Evolutionary conservation across 495 filamentous ascomycete species (phyloP).

Genomic region (Parathielavia hyrcaniae): DNA sequence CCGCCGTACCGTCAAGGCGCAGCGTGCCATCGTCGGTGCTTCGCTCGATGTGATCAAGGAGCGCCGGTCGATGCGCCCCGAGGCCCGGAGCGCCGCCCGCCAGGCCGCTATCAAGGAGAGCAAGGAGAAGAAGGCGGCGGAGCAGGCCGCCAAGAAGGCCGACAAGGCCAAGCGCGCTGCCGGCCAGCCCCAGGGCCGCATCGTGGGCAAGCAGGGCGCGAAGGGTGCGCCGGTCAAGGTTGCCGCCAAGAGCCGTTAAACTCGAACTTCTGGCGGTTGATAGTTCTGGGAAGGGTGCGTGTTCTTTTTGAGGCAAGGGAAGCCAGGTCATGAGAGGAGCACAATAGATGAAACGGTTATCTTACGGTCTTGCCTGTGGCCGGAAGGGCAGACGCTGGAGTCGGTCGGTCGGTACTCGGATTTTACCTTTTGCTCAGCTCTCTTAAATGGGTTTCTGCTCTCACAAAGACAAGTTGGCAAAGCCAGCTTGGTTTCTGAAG

Average conservation of each 20-base stretch:
- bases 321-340: slow-evolving; percentile 20
- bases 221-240: slow-evolving; percentile 87
- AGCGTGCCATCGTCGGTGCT: slow-evolving; percentile 98
- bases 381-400: slow-evolving; percentile 30
- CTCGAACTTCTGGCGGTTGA: slow-evolving; percentile 15
- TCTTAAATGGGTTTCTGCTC: slow-evolving; percentile 27
- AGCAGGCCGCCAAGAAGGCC: slow-evolving; percentile 88
- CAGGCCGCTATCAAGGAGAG: slow-evolving; percentile 83
- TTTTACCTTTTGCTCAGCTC: slow-evolving; percentile 31
- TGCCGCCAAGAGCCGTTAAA: slow-evolving; percentile 81
- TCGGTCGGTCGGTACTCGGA: slow-evolving; percentile 36
- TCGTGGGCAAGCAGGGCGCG: slow-evolving; percentile 92
- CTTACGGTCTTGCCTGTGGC: slow-evolving; percentile 26
- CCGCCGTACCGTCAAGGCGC: slow-evolving; percentile 94
- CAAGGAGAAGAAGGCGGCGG: slow-evolving; percentile 93
- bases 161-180: slow-evolving; percentile 97
- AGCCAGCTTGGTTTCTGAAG: slow-evolving; percentile 26
- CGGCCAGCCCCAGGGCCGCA: slow-evolving; percentile 61
- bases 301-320: slow-evolving; percentile 16
- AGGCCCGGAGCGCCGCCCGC: slow-evolving; percentile 90
- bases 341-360: slow-evolving; percentile 24
- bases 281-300: slow-evolving; percentile 17
- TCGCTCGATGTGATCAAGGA: slow-evolving; percentile 99
- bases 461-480: slow-evolving; percentile 23
- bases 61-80: slow-evolving; percentile 84